Evolutionary conservation across 2,329 filamentous ascomycete species (phyloP), one percentile per base, ranked within the genome.

Genomic region (Metarhizium robertsii): DNA sequence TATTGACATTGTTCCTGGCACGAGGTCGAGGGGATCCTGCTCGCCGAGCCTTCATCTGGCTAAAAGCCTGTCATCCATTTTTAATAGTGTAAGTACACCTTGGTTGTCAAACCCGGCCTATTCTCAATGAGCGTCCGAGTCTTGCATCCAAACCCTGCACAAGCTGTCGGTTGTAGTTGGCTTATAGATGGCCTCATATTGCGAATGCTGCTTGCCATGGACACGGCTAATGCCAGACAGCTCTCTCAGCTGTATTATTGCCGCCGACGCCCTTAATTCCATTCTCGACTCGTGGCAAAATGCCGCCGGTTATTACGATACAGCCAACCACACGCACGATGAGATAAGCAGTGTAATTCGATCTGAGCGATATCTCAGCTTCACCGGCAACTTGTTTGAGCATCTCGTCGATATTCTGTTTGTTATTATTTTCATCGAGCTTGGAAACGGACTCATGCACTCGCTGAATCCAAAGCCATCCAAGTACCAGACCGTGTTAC

Each of bases 241-340:
- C 16, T 57, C 56, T 7, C 54, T 57, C 38, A 50, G 53, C 29
- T 57, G 56, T 10, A 55, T 57, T 7, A 48, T 55, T 32, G 13
- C 56, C 4, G 56, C 56, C 53, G 56, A 57, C 36, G 45, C 50
- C 36, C 34, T 57, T 3, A 57, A 55, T 18, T 50, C 53, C n/a
- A 18, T 57, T 16, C 18, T 57, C 18, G 47, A 51, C n/a, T 57
- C 56, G 8, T 57, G 56, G 56, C 56, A 57, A 53, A 55, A 57
- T 34, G 53, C 55, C 18, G 47, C 20, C 5, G 56, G 56, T 16
- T 53, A 53, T 40, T 57, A 55, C 30, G 56, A 57, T 29, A 57
- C 56, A n/a, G 29, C 42, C 13, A 40, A 53, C 18, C 53, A 57
- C 47, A 53, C 53, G 2, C 56, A 53, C 50, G 56, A 57, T 29